Base-by-base conservation (phyloP, 441 rosid species). In the Manihot esculenta region DNA sequence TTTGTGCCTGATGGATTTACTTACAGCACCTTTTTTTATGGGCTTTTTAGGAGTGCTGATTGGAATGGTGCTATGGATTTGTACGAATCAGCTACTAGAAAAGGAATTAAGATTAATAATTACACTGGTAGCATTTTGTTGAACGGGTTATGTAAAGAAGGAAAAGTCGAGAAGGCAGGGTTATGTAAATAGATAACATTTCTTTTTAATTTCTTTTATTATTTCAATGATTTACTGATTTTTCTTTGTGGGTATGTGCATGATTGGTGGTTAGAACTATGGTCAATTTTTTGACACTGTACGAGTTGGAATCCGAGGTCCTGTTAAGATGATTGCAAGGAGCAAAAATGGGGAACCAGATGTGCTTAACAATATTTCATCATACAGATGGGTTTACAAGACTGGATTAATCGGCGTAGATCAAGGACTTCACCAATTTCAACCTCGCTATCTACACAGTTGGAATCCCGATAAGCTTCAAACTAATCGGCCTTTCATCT, bases 1-100 rank as follows among this genome's bases (percentile, higher is more conserved):
- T 85, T 89, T 68, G 70, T 72, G 58, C 83, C 87, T n/a, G 98
- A 90, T 79, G 83, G 82, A 27, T 89, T 78, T 75, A 90, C 93
- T 18, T 84, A 74, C 10, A 80, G 89, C 69, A 80, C 84, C 53
- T 74, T 88, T 64, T 83, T 86, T 56, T 85, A 84, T 80, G 91
- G 91, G 27, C 73, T 79, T 50, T 66, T 74, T 13, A 84, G 62
- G 81, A 74, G 76, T 68, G 78, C 83, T 27, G 79, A 80, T 57
- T 69, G 27, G 45, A 81, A 82, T 48, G 81, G 76, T 69, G 86
- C 84, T 65, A 12, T 85, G 74, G 80, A 73, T 64, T 78, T 86
- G 71, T 90, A 86, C 55, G 83, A 84, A 64, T 70, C 75, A 9
- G 75, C 77, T 0, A 55, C 48, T 62, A 79, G 66, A 10, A 84